Conservation (phyloP, 768 basidiomycete genomes). For the Hygrophoropsis aurantiaca region DNA sequence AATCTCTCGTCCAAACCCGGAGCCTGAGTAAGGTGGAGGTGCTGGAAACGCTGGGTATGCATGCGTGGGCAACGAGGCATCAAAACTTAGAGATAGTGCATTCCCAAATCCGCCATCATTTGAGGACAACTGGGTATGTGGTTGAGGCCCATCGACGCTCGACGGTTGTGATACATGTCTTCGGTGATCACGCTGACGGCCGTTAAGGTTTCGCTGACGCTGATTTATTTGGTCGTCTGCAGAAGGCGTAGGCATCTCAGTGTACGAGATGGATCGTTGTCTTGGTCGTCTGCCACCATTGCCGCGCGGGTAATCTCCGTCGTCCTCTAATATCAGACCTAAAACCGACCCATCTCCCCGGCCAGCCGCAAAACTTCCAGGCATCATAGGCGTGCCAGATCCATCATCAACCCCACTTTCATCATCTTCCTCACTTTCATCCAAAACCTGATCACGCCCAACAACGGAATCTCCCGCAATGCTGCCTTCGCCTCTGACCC, state of each 20-base stretch:
- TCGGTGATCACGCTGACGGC: slow-evolving; percentile 12
- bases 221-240: slow-evolving; percentile 14
- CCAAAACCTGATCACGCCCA: slow-evolving; percentile 14
- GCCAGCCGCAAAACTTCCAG: slow-evolving; percentile 18
- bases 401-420: slow-evolving; percentile 8
- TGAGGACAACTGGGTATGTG: no score
- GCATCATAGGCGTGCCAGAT: slow-evolving; percentile 18
- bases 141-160: slow-evolving; percentile 12
- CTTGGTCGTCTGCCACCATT: slow-evolving; percentile 10
- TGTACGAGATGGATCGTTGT: slow-evolving; percentile 17
- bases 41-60: slow-evolving; percentile 17
- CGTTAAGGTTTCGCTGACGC: slow-evolving; percentile 19
- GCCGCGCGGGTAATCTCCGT: slow-evolving; percentile 18
- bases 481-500: slow-evolving; percentile 23
- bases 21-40: slow-evolving; percentile 13
- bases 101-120: slow-evolving; percentile 10
- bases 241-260: slow-evolving; percentile 13
- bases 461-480: slow-evolving; percentile 14
- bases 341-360: slow-evolving; percentile 20
- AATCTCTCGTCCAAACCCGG: slow-evolving; percentile 25
- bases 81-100: slow-evolving; percentile 35
- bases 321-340: slow-evolving; percentile 33
- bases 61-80: slow-evolving; percentile 32
- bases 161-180: slow-evolving; percentile 21
- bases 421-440: slow-evolving; percentile 17